These are phyloP conservation scores for Leishmania turanica DNA, from an alignment of 208 protist genomes.

Conservation along the genomic window DNA sequence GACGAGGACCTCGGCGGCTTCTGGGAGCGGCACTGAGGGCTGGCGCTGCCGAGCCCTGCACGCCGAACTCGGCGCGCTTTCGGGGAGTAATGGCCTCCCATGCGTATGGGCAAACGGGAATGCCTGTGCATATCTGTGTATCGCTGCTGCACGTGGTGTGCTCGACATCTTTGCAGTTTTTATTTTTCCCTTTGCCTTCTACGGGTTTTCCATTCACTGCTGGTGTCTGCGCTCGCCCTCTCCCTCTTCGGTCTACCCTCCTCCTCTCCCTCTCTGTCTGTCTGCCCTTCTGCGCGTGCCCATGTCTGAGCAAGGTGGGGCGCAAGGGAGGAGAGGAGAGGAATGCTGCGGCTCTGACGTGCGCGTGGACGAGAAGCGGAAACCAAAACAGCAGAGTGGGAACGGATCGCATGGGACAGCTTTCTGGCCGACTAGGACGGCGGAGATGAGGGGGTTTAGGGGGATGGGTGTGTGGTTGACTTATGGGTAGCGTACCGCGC, in stretches of 20 bases:
- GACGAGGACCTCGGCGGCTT: constrained; percentile 72
- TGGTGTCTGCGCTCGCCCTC: not conserved
- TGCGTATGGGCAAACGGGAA: not conserved
- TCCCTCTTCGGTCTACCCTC: not conserved
- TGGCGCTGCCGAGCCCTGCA: not conserved
- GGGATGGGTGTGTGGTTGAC: not conserved
- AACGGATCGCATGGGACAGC: not conserved
- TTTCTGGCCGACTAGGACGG: not conserved
- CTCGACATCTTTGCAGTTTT: not conserved
- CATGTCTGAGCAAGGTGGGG: not conserved
- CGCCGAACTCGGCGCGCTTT: not conserved
- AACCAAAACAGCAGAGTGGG: not conserved
- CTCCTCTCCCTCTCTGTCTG: not conserved
- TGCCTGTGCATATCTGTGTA: not conserved
- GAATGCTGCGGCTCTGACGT: not conserved
- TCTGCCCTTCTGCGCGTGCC: not conserved
- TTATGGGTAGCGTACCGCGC: not conserved
- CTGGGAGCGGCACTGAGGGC: constrained; percentile 52
- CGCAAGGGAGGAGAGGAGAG: not conserved
- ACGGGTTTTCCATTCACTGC: not conserved
- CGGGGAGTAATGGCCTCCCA: not conserved
- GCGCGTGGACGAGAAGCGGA: not conserved
- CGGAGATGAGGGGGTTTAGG: not conserved
- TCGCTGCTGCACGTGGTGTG: constrained; percentile 1
- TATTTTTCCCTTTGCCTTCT: not conserved